These are phyloP conservation scores for Rosa rugosa DNA, from an alignment of 306 rosid genomes.

Conservation along the genomic window DNA sequence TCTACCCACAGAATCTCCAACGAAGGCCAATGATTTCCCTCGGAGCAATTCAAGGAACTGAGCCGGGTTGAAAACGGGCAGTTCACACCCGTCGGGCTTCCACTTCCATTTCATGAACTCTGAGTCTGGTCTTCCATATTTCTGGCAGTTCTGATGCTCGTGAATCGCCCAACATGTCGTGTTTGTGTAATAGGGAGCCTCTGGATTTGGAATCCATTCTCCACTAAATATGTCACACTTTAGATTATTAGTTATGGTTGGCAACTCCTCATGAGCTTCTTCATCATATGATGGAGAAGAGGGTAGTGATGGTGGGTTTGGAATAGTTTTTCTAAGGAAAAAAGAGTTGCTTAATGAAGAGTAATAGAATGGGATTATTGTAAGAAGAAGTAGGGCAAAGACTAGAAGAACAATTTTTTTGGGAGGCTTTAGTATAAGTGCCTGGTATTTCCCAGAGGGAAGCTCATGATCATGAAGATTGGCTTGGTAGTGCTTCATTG, in stretches of 20 bases:
- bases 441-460: constrained; percentile 47
- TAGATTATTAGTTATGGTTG: constrained; percentile 4
- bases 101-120: constrained; percentile 87
- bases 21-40: constrained; percentile 82
- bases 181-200: constrained; percentile 81
- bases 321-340: constrained; percentile 10
- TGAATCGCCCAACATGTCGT: constrained; percentile 82
- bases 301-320: constrained; percentile 15
- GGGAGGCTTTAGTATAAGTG: constrained; percentile 25
- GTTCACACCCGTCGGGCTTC: constrained; percentile 79
- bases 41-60: constrained; percentile 73
- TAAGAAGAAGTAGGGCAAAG: constrained; percentile 48
- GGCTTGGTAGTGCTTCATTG: constrained; percentile 52
- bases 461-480: constrained; percentile 38
- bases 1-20: constrained; percentile 93
- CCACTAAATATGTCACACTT: constrained; percentile 79
- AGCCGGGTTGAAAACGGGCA: constrained; percentile 73
- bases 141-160: constrained; percentile 86
- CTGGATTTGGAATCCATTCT: constrained; percentile 77
- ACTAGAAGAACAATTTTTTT: constrained; percentile 46
- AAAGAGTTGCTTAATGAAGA: constrained; percentile 45
- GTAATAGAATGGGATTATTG: constrained; percentile 45
- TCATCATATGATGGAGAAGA: not conserved
- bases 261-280: not conserved
- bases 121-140: constrained; percentile 74